Base-by-base conservation (phyloP, 192 early-diverging fungal species). In the Rhizoclosmatium globosum region DNA sequence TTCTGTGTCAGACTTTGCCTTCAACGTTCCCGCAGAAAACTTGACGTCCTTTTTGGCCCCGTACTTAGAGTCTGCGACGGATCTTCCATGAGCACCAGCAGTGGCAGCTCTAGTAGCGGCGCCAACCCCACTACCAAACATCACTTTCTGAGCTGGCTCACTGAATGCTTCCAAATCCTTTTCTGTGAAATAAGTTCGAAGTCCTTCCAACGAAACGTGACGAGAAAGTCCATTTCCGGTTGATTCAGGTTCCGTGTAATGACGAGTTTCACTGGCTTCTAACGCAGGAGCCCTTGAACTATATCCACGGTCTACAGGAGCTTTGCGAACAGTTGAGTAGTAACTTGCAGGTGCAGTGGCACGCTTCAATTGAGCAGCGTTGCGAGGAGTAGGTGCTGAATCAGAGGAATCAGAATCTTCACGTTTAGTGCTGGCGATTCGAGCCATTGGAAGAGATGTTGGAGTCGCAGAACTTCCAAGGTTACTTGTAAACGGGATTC, bases 1-100 rank as follows among this genome's bases (percentile, higher is more conserved):
- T 67, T 76, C 74, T 17, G 74, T 76, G 42, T 76, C 74, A 64
- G 53, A 59, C 41, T 76, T 76, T n/a, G 74, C 74, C 48, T 67
- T 76, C 7, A 39, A 23, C 46, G 70, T 56, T 23, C 48, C 21
- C n/a, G 23, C 45, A 13, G 42, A 47, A 71, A 71, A 48, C 47
- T 31, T 48, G 21, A 38, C 21, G 7, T 71, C 70, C 19, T n/a
- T 71, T 39, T 19, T 38, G 39, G n/a, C n/a, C 50, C 70, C 70
- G 56, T 71, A 71, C 47, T 58, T 58, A 2, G 19, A 13, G 21
- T 43, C 72, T 19, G 48, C 46, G 50, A 38, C 47, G 1, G 9
- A 4, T 15, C 67, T 9, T 13, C 15, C 67, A 45, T 47, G 47
- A 11, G 15, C 46, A 21, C 48, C 19, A 31, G 4, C 15, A 7